These are phyloP conservation scores for Platismatia glauca DNA, from an alignment of 495 filamentous ascomycete species.

Conservation along the genomic window DNA sequence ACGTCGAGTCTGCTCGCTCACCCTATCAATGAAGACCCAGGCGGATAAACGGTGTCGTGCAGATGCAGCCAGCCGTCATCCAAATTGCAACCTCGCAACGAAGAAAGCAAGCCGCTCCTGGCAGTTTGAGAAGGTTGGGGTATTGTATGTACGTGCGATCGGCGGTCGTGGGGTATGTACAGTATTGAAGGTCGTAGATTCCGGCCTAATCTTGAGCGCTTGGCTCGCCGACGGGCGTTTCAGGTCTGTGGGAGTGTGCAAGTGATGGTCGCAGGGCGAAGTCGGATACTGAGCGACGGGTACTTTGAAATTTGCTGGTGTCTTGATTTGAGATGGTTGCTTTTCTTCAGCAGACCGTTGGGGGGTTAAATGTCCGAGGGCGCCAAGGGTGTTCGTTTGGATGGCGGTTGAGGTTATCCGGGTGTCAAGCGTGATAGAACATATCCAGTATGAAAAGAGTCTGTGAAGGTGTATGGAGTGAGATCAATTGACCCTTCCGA, in stretches of 20 bases:
- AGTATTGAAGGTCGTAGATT: neutral
- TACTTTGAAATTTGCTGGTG: neutral
- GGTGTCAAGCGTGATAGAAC: neutral
- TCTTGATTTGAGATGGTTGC: neutral
- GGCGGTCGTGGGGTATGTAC: neutral
- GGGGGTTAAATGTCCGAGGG: neutral
- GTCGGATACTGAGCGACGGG: neutral
- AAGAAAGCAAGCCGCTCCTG: constrained; percentile 11
- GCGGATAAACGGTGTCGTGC: constrained; percentile 19
- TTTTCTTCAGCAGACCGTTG: neutral
- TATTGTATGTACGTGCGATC: neutral
- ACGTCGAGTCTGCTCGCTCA: constrained; percentile 12
- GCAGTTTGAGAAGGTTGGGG: constrained; percentile 3
- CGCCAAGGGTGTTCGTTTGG: neutral
- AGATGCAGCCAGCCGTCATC: constrained; percentile 21
- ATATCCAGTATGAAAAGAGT: neutral
- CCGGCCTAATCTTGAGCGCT: neutral
- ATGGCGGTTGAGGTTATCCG: neutral
- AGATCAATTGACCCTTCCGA: neutral
- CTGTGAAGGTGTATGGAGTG: neutral
- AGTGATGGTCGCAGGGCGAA: neutral
- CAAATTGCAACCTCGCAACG: constrained; percentile 11
- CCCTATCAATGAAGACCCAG: constrained; percentile 18
- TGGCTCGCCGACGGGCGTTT: neutral
- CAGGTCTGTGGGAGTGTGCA: neutral